Percentiles rank a stretch among this genome's conserved stretches.
phyloP scores from a whole-genome alignment of 768 basidiomycete genomes.

The Crepidotus variabilis region DNA sequence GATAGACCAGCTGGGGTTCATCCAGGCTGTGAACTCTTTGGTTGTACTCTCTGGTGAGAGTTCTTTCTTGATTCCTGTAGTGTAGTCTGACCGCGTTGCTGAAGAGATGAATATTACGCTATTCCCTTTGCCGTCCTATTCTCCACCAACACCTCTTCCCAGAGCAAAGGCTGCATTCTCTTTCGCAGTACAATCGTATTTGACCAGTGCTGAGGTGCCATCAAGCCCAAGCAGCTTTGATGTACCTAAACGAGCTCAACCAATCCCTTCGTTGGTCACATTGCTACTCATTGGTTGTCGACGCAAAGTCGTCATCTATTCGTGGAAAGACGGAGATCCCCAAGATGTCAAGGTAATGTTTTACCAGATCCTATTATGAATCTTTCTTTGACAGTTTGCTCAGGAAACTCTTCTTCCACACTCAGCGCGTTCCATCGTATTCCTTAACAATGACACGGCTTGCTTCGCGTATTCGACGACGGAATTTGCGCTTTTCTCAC shows the following conservation, averaged over 20 bases:
- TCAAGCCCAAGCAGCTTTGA: constrained; percentile 20
- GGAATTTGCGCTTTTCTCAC: constrained; percentile 70
- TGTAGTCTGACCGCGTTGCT: neutral
- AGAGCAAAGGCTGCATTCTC: constrained; percentile 83
- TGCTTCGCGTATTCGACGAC: constrained; percentile 82
- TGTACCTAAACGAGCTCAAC: constrained; percentile 31
- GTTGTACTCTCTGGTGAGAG: constrained; percentile 79
- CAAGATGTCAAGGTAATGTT: constrained; percentile 61
- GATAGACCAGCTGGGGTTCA: constrained; percentile 85
- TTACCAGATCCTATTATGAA: neutral
- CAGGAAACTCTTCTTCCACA: constrained; percentile 86
- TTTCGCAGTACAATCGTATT: constrained; percentile 67
- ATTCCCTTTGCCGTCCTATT: constrained; percentile 69
- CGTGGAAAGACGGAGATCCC: constrained; percentile 82
- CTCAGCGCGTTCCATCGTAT: constrained; percentile 82
- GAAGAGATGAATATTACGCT: constrained; percentile 73
- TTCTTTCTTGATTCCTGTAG: neutral
- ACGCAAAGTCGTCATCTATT: constrained; percentile 79
- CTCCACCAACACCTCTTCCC: constrained; percentile 65
- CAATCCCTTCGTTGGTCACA: constrained; percentile 69
- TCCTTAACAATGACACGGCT: constrained; percentile 55
- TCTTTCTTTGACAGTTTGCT: neutral
- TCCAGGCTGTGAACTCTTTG: constrained; percentile 84
- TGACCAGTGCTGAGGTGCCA: constrained; percentile 39
- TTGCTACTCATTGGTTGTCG: constrained; percentile 82